These are phyloP conservation scores for Calcarisporium arbuscula DNA, from an alignment of 2,329 filamentous ascomycete species.

Conservation along the genomic window DNA sequence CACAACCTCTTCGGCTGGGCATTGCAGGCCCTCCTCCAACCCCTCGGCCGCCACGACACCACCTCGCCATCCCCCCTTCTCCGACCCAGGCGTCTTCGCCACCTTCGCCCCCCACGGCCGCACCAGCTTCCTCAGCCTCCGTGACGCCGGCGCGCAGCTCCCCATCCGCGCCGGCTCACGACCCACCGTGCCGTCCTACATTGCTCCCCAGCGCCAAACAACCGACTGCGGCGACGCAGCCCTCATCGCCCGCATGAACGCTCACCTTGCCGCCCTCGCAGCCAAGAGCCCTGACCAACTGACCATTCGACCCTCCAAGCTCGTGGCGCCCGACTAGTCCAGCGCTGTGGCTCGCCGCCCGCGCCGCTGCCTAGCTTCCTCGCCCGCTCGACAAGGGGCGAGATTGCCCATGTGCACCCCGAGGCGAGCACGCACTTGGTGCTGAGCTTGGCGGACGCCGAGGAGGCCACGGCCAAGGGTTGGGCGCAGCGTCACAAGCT, in stretches of 20 bases:
- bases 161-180: slow-evolving; percentile 16
- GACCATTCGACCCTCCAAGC: neutral
- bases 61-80: slow-evolving; percentile 21
- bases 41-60: slow-evolving; percentile 26
- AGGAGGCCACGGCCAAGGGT: slow-evolving; percentile 24
- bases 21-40: slow-evolving; percentile 24
- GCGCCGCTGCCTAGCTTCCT: slow-evolving; percentile 8
- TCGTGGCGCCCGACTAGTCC: slow-evolving; percentile 5
- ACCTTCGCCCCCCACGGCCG: slow-evolving; percentile 19
- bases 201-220: slow-evolving; percentile 33
- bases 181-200: slow-evolving; percentile 26
- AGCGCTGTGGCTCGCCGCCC: slow-evolving; percentile 6
- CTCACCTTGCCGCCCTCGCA: slow-evolving; percentile 16
- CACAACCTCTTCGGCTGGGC: slow-evolving; percentile 36
- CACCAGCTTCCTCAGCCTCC: slow-evolving; percentile 14
- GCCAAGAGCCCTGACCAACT: neutral
- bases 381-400: slow-evolving; percentile 13
- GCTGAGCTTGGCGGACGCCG: slow-evolving; percentile 31
- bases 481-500: slow-evolving; percentile 35
- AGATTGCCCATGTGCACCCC: slow-evolving; percentile 31
- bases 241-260: slow-evolving; percentile 15
- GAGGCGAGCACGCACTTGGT: slow-evolving; percentile 33
- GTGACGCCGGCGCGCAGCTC: too few relatives aligned
- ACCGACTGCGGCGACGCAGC: slow-evolving; percentile 13
- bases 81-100: slow-evolving; percentile 12